Conservation (phyloP, 2,329 filamentous ascomycete genomes). For the Fusarium sp. region DNA sequence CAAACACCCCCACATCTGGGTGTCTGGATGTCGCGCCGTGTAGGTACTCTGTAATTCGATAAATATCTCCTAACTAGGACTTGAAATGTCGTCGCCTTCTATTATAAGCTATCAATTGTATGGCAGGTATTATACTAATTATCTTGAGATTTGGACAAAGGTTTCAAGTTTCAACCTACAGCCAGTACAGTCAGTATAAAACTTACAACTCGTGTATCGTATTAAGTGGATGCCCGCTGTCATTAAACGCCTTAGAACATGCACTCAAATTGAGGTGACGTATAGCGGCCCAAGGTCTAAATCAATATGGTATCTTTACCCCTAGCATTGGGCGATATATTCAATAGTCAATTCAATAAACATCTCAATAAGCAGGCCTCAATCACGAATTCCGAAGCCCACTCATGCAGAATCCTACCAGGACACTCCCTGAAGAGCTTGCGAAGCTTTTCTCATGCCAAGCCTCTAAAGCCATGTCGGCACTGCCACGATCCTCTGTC, state of each 20-base stretch:
- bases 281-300: slow-evolving; percentile 12
- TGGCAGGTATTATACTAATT: background rate
- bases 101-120: background rate
- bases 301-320: no score
- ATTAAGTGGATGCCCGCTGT: slow-evolving; percentile 1
- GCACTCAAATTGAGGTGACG: slow-evolving; percentile 17
- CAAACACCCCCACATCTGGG: slow-evolving; percentile 17
- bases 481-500: slow-evolving; percentile 36
- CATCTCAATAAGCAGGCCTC: slow-evolving; percentile 21
- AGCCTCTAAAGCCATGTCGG: slow-evolving; percentile 18
- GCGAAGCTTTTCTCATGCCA: slow-evolving; percentile 27
- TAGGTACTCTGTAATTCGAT: background rate
- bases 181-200: background rate
- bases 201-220: background rate
- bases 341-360: slow-evolving; percentile 6
- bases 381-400: background rate
- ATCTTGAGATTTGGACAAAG: background rate
- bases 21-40: slow-evolving; percentile 9
- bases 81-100: background rate
- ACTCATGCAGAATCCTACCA: background rate
- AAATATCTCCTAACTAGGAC: background rate
- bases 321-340: background rate
- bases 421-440: slow-evolving; percentile 22
- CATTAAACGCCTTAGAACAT: slow-evolving; percentile 14
- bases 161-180: background rate